These are phyloP conservation scores for Caryopteris hybrid DNA, from an alignment of 305 asterid species.

Conservation along the genomic window DNA sequence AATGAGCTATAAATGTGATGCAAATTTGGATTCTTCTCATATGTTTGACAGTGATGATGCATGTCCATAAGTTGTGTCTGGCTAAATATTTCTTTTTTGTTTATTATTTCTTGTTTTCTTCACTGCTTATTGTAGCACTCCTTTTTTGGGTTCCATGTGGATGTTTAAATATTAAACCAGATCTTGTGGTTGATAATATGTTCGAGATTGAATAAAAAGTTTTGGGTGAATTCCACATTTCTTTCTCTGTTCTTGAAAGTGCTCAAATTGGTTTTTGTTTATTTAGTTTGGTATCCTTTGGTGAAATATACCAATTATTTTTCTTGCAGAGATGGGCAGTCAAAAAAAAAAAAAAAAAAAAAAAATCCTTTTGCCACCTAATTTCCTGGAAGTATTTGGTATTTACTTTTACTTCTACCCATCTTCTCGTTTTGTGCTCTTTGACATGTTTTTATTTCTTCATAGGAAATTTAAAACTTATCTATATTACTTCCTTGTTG, in stretches of 20 bases:
- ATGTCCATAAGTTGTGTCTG: too few species aligned
- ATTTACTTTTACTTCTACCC: too few species aligned
- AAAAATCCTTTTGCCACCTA: too few species aligned
- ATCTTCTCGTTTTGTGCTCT: too few species aligned
- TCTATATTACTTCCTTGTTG: neutral
- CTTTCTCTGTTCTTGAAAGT: neutral
- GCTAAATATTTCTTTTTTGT: too few species aligned
- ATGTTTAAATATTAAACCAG: neutral
- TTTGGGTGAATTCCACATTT: neutral
- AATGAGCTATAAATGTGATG: too few species aligned
- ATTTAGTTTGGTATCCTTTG: too few species aligned
- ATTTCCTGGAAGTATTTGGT: too few species aligned
- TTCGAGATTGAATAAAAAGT: neutral
- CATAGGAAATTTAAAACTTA: neutral
- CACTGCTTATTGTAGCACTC: neutral
- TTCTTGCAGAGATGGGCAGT: neutral
- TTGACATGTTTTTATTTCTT: neutral
- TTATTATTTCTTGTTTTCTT: too few species aligned
- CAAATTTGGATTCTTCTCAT: too few species aligned
- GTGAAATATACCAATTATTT: neutral
- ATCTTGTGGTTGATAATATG: neutral
- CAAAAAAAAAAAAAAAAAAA: too few species aligned
- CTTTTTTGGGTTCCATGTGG: neutral
- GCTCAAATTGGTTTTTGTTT: neutral
- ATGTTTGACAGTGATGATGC: too few species aligned